Evolutionary conservation across 805 yeast genomes (phyloP), one percentile per base, ranked within the genome.

Genomic region (Metschnikowia chrysomelidarum): DNA sequence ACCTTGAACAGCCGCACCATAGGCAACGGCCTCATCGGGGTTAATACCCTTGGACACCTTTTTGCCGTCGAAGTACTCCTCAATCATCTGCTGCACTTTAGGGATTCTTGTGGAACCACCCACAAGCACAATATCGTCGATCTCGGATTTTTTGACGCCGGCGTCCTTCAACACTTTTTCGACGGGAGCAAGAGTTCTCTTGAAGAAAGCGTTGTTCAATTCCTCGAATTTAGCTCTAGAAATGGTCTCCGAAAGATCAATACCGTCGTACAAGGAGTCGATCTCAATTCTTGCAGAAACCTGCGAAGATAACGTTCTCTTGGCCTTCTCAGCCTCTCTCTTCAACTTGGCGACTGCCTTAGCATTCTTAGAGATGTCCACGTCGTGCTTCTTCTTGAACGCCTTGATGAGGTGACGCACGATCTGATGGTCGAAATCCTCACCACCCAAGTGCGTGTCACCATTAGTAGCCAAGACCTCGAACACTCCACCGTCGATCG

Each of bases 1-100:
- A 17, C 50, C 52, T 32, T 48, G 52, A 12, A 89, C 97, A 60
- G 98, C 97, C 59, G 98, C 98, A 59, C 73, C 73, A 49, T 67
- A 68, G 20, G 73, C 73, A 44, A 68, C 73, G 47, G 73, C 73
- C 54, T 68, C 73, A 49, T 68, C 73, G 18, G 73, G 73, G 57
- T 68, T 42, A 29, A 48, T 48, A 41, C 53, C 51, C 51, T 48
- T 48, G 11, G 53, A 48, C 11, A 46, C 49, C 51, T 48, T 48
- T 43, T 48, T 48, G 7, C 51, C 51, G 33, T 48, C 49, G 25
- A 48, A 48, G 34, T 36, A 48, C 30, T 35, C 38, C 35, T 48
- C 53, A 16, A 48, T 46, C 48, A 48, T 44, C 17, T 44, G 43
- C 34, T 48, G 53, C 14, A 48, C 44, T 48, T 48, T 48, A 19